Base-by-base conservation (phyloP, 495 filamentous ascomycete genomes). In the Hypoxylon trugodes region DNA sequence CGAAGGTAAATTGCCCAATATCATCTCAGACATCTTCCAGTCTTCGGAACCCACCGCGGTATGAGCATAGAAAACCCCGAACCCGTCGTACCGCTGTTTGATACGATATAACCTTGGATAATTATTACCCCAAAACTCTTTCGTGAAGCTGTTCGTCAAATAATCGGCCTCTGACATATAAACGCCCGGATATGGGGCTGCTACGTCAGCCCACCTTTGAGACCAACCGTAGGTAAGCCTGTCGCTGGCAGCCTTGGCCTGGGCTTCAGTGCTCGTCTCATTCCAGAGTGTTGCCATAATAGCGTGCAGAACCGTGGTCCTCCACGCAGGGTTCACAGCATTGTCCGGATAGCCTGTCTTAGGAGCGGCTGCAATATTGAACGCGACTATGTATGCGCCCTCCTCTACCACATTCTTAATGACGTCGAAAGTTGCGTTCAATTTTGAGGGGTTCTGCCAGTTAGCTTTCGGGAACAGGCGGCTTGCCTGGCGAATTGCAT, bases 121-220 rank as follows among this genome's bases (percentile, higher is more conserved):
- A 28, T 78, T 77, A 10, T 13, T 55, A 9, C 73, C 86, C 55
- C 79, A 89, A 73, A 87, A 89, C 0, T 79, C 73, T 70, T 84
- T 74, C 64, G 86, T 79, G 73, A 80, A 87, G 59, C 86, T 66
- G 0, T 85, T 84, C 59, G 87, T 83, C 28, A 78, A 73, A 42
- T 82, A 73, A 65, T 87, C 83, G 19, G 71, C 76, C 71, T 83
- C 78, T 19, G 66, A 72, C 28, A 80, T 65, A 59, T 81, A 81
- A 1, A 73, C 72, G 1, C 78, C 78, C 5, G 73, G 64, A 3
- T 74, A 75, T 1, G 73, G 76, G n/a, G n/a, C n/a, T 0, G 77
- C 73, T 15, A 81, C 70, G 9, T 70, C 74, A 19, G 73, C 48
- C 76, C 73, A 69, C 52, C 74, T 41, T 64, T 70, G 69, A 49